Evolutionary conservation across 495 filamentous ascomycete species (phyloP).

Genomic region (Xylaria sp.): DNA sequence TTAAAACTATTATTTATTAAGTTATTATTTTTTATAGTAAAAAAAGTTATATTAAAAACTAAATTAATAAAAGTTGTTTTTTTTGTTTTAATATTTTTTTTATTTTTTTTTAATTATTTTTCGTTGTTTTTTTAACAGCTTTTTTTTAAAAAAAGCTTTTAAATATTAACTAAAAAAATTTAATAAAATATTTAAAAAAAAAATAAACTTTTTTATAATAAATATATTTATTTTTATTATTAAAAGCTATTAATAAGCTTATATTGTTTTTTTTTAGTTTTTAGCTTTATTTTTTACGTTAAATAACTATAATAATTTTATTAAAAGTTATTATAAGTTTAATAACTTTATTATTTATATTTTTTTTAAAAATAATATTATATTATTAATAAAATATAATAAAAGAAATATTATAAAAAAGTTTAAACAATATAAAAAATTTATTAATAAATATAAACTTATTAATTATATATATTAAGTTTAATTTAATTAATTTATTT

Average conservation of each 20-base stretch:
- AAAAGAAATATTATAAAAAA: neutral
- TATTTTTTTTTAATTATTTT: neutral
- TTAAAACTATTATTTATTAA: neutral
- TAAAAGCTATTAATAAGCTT: no score
- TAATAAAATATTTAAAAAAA: neutral
- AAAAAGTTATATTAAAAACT: no score
- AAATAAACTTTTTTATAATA: neutral
- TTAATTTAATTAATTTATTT: no score
- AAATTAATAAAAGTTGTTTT: no score
- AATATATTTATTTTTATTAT: neutral
- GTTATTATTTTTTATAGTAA: no score
- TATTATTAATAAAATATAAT: neutral
- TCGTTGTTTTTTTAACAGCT: no score
- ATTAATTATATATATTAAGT: no score
- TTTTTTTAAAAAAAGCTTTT: no score
- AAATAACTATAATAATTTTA: no score
- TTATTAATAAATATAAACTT: neutral
- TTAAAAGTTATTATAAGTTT: no score
- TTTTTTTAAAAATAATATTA: neutral
- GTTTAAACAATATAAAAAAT: neutral
- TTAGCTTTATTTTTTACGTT: neutral
- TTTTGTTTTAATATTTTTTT: neutral
- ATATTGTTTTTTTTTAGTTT: no score
- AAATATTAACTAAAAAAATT: neutral
- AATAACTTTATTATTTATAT: neutral